These are phyloP conservation scores for Blepharisma japonicum DNA, from an alignment of 73 alveolate genomes.

Conservation along the genomic window DNA sequence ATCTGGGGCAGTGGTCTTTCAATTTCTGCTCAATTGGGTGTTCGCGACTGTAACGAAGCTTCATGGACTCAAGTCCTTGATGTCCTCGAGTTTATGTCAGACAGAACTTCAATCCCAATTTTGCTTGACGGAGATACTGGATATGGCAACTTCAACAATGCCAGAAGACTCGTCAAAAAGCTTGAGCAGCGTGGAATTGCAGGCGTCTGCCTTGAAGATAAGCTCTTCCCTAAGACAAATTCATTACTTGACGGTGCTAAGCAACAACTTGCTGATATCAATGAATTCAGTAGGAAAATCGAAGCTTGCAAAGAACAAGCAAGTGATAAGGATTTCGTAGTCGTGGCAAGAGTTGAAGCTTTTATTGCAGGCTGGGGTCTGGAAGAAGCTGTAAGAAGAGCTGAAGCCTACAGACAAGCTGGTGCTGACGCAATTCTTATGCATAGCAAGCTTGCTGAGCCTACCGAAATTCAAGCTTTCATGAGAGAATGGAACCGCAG, in stretches of 20 bases:
- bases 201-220: slow-evolving; percentile 85
- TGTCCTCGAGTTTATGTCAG: slow-evolving; percentile 57
- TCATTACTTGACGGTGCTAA: slow-evolving; percentile 72
- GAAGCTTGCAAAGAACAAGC: slow-evolving; percentile 69
- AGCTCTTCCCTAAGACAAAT: slow-evolving; percentile 72
- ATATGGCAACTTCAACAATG: slow-evolving; percentile 73
- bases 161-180: slow-evolving; percentile 68
- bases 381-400: slow-evolving; percentile 76
- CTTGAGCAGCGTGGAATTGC: slow-evolving; percentile 76
- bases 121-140: slow-evolving; percentile 89
- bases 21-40: slow-evolving; percentile 53
- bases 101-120: slow-evolving; percentile 74
- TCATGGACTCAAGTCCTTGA: slow-evolving; percentile 64
- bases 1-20: slow-evolving; percentile 57
- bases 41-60: slow-evolving; percentile 56
- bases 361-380: slow-evolving; percentile 81
- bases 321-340: slow-evolving; percentile 66
- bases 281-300: slow-evolving; percentile 73
- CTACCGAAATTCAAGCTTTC: slow-evolving; percentile 74
- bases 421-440: slow-evolving; percentile 87
- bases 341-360: slow-evolving; percentile 81
- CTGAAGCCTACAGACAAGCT: slow-evolving; percentile 75
- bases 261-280: slow-evolving; percentile 69
- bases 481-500: slow-evolving; percentile 64
- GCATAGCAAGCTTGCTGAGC: slow-evolving; percentile 61